phyloP scores from a whole-genome alignment of 1,139 yeast species.

The Pichiaceae sp. region DNA sequence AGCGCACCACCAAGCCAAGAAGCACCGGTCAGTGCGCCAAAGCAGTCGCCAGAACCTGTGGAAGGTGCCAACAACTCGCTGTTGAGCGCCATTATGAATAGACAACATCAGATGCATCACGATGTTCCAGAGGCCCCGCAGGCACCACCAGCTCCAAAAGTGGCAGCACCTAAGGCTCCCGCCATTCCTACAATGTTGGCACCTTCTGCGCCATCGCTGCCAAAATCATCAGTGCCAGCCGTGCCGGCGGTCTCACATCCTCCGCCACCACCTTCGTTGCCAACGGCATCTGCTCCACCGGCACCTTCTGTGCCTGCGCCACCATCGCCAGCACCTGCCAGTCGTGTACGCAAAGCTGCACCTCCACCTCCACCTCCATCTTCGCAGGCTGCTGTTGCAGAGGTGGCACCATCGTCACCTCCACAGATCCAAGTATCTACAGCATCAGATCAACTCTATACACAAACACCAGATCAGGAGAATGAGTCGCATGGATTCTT shows the following conservation, averaged over 20 bases:
- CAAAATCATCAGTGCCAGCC: slow-evolving; percentile 7
- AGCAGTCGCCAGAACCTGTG: background rate
- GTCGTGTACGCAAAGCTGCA: background rate
- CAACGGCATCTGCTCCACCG: slow-evolving; percentile 1
- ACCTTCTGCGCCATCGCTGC: slow-evolving; percentile 16
- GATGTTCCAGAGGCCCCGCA: background rate
- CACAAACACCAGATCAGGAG: slow-evolving; percentile 14
- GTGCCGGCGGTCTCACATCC: slow-evolving; percentile 6
- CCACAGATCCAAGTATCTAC: background rate
- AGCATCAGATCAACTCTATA: slow-evolving; percentile 5
- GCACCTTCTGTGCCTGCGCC: slow-evolving; percentile 4
- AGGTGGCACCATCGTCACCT: slow-evolving; percentile 8
- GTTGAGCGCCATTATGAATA: slow-evolving; percentile 2
- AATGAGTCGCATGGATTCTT: slow-evolving; percentile 23
- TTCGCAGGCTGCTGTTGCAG: slow-evolving; percentile 5
- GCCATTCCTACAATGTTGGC: slow-evolving; percentile 3
- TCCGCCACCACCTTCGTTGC: slow-evolving; percentile 4
- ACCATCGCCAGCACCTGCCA: slow-evolving; percentile 3
- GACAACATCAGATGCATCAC: slow-evolving; percentile 1
- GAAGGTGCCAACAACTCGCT: background rate
- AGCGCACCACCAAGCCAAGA: slow-evolving; percentile 13
- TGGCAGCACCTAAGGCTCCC: slow-evolving; percentile 3
- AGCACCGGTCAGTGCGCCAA: slow-evolving; percentile 6
- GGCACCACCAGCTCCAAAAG: slow-evolving; percentile 1
- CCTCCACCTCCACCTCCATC: slow-evolving; percentile 15